phyloP scores from a whole-genome alignment of 108 stramenopile species.

The Licmophora abbreviata region DNA sequence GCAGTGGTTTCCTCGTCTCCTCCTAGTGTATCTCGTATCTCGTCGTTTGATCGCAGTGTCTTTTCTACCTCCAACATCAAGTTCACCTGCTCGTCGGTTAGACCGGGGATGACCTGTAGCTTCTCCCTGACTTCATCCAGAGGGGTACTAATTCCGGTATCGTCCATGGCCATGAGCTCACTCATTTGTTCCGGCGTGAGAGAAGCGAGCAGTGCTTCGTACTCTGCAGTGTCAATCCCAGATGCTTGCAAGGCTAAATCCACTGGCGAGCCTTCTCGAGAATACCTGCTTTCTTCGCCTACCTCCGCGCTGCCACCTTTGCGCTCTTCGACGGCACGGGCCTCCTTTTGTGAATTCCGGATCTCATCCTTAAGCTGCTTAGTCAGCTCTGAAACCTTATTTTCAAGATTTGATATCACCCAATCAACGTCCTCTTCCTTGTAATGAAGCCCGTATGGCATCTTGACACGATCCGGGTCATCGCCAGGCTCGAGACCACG shows the following conservation, averaged over 20 bases:
- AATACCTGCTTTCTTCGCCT: neutral
- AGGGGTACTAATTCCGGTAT: neutral
- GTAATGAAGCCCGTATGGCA: constrained; percentile 30
- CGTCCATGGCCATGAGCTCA: constrained; percentile 17
- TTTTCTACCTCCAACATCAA: constrained; percentile 43
- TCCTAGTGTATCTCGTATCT: too few relatives aligned
- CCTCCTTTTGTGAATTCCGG: neutral
- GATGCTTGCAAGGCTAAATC: neutral
- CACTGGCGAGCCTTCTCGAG: neutral
- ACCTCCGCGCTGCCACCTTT: constrained; percentile 15
- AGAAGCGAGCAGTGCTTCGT: constrained; percentile 15
- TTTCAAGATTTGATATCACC: constrained; percentile 54
- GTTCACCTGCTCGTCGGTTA: constrained; percentile 41
- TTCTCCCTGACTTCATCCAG: constrained; percentile 22
- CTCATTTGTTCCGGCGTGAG: constrained; percentile 24
- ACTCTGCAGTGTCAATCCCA: constrained; percentile 2
- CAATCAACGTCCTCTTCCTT: constrained; percentile 69
- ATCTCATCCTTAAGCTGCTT: constrained; percentile 10
- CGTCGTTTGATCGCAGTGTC: constrained; percentile 31
- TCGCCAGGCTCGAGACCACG: constrained; percentile 47
- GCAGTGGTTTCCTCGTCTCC: too few relatives aligned
- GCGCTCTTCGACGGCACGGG: constrained; percentile 12
- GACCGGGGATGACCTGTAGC: constrained; percentile 35
- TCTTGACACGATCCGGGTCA: constrained; percentile 25
- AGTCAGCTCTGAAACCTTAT: constrained; percentile 26